Conservation (phyloP, 352 stramenopile genomes). For the Globisporangium mamillatum region DNA sequence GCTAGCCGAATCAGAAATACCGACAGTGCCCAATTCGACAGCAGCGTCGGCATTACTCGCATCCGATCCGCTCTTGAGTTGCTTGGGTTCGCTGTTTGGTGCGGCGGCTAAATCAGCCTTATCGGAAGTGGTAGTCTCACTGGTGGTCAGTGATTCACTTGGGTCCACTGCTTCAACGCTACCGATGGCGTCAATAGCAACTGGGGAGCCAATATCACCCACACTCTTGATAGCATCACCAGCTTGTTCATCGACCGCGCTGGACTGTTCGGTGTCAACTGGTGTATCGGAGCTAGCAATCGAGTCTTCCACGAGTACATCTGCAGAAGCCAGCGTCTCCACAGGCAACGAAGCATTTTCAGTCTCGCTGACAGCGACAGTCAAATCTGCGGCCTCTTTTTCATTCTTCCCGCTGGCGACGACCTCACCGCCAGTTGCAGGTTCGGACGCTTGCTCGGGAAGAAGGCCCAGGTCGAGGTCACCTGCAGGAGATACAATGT, state of each 20-base stretch:
- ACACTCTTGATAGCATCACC: background rate
- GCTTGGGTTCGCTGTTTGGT: background rate
- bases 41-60: background rate
- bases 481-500: constrained; percentile 1
- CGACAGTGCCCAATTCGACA: background rate
- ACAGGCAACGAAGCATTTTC: background rate
- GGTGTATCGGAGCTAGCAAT: background rate
- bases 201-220: background rate
- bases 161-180: constrained; percentile 2
- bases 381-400: background rate
- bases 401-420: background rate
- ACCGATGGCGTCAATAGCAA: constrained; percentile 4
- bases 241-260: background rate
- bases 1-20: background rate
- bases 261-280: background rate
- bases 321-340: background rate
- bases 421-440: background rate
- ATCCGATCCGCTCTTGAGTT: background rate
- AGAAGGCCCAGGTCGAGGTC: background rate
- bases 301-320: background rate
- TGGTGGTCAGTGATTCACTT: background rate
- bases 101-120: background rate
- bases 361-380: background rate
- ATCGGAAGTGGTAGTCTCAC: background rate
- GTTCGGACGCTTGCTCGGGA: background rate